Evolutionary conservation across 805 yeast genomes (phyloP).

Genomic region (Candida tibetensis): DNA sequence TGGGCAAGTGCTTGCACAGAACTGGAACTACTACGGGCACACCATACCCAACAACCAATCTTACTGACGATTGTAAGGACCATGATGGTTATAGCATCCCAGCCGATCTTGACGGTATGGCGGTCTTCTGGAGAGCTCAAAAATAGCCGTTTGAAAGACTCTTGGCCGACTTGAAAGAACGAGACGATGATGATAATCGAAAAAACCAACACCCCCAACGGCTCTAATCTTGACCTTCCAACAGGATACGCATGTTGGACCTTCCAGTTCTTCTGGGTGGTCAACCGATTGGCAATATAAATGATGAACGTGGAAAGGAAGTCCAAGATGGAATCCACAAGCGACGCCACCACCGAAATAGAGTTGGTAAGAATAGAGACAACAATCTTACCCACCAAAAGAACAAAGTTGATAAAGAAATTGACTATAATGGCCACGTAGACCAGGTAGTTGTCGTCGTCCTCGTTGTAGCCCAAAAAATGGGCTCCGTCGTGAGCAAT

Average conservation of each 20-base stretch:
- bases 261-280: constrained; percentile 46
- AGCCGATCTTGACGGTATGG: constrained; percentile 46
- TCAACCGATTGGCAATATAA: constrained; percentile 53
- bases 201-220: constrained; percentile 73
- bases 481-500: constrained; percentile 57
- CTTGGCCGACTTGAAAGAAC: constrained; percentile 68
- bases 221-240: constrained; percentile 71
- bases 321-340: constrained; percentile 71
- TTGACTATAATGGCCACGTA: constrained; percentile 62
- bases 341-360: constrained; percentile 72
- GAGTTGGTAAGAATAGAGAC: constrained; percentile 67
- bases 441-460: constrained; percentile 43
- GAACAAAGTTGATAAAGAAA: constrained; percentile 54
- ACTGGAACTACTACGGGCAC: constrained; percentile 56
- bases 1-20: constrained; percentile 78
- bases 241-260: constrained; percentile 55
- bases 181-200: constrained; percentile 69
- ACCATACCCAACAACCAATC: constrained; percentile 61
- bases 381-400: constrained; percentile 57
- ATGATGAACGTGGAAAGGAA: constrained; percentile 73
- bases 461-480: constrained; percentile 48
- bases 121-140: constrained; percentile 26
- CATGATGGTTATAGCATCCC: constrained; percentile 59
- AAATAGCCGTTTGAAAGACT: constrained; percentile 52
- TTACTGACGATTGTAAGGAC: constrained; percentile 57